These are phyloP conservation scores for Glebionis coronaria DNA, from an alignment of 129 eudicot genomes.

Conservation along the genomic window DNA sequence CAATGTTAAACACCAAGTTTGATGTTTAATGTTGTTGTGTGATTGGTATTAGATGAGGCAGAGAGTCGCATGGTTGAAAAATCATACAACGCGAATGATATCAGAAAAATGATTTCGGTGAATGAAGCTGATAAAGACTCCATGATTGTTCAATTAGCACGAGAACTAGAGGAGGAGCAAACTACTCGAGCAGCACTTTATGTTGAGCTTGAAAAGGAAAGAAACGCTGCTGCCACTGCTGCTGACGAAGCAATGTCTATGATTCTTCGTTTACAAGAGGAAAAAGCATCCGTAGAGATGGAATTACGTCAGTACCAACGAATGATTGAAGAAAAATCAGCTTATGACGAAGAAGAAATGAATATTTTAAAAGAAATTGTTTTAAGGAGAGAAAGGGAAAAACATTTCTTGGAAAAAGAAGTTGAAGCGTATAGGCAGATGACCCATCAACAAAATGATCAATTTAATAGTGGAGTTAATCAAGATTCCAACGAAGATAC, in stretches of 20 bases:
- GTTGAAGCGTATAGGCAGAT: slow-evolving; percentile 70
- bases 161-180: slow-evolving; percentile 56
- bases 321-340: slow-evolving; percentile 76
- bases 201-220: slow-evolving; percentile 85
- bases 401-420: slow-evolving; percentile 77
- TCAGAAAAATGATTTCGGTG: slow-evolving; percentile 21
- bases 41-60: slow-evolving; percentile 33
- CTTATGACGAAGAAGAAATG: slow-evolving; percentile 92
- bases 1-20: not conserved
- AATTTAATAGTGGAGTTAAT: slow-evolving; percentile 23
- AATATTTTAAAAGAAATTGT: slow-evolving; percentile 78
- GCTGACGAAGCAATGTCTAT: slow-evolving; percentile 99
- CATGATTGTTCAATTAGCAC: slow-evolving; percentile 44
- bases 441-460: slow-evolving; percentile 34
- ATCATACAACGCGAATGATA: slow-evolving; percentile 27
- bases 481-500: slow-evolving; percentile 51
- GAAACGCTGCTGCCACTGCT: slow-evolving; percentile 90
- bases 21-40: slow-evolving; percentile 11
- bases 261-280: slow-evolving; percentile 94
- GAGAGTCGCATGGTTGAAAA: slow-evolving; percentile 33
- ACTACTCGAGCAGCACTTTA: slow-evolving; percentile 55
- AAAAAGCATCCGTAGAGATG: slow-evolving; percentile 81
- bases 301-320: slow-evolving; percentile 82
- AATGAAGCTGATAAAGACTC: slow-evolving; percentile 44
- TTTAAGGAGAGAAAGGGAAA: slow-evolving; percentile 74